Conservation (phyloP, 495 filamentous ascomycete species). For the Aspergillus sclerotiicarbonarius region DNA sequence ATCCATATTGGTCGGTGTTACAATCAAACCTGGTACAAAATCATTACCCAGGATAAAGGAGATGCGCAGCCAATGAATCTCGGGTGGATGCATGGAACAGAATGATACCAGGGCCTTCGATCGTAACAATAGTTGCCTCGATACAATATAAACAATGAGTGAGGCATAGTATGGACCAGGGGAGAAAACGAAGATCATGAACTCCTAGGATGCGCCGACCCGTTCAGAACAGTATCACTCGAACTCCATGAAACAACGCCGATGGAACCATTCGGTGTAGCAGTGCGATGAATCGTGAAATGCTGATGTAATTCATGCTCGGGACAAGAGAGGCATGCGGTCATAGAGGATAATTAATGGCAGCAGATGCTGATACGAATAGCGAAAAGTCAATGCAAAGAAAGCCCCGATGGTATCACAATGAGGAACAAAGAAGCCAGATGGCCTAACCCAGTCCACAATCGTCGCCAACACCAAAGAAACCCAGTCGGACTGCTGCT, state of each 20-base stretch:
- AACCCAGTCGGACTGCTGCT: not conserved
- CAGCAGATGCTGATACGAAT: constrained; percentile 7
- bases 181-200: constrained; percentile 11
- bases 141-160: constrained; percentile 5
- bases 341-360: constrained; percentile 4
- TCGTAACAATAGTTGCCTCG: constrained; percentile 17
- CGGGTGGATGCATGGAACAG: not conserved
- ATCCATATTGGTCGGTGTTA: not conserved
- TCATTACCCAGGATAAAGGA: constrained; percentile 2
- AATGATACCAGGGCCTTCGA: constrained; percentile 5
- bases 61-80: not conserved
- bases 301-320: constrained; percentile 6
- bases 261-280: constrained; percentile 1
- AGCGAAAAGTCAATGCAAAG: constrained; percentile 7
- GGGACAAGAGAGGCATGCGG: constrained; percentile 1
- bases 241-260: constrained; percentile 15
- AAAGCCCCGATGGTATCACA: constrained; percentile 6
- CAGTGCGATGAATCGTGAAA: constrained; percentile 1
- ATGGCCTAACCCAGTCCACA: constrained; percentile 8
- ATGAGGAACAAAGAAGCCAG: constrained; percentile 6
- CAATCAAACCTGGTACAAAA: not conserved
- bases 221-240: constrained; percentile 15
- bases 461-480: not conserved
- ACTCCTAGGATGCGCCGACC: constrained; percentile 28
- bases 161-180: not conserved